Conservation (phyloP, 2,329 filamentous ascomycete genomes). For the Emergomyces pasteurianus region DNA sequence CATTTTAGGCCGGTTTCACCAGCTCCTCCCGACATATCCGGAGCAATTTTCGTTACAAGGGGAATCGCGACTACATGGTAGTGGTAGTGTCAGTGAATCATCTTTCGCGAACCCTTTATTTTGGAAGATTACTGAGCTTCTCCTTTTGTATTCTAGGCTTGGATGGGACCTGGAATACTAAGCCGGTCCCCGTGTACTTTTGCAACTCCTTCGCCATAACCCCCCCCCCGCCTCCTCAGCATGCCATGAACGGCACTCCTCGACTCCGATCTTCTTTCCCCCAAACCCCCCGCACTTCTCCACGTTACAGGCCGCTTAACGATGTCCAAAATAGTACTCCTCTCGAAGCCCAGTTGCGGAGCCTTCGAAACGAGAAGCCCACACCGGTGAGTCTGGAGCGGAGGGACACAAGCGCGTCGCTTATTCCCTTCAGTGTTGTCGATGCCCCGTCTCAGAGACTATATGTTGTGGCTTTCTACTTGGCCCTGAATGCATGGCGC, state of each 20-base stretch:
- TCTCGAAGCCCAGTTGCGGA: conserved; percentile 8
- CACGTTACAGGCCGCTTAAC: conserved; percentile 16
- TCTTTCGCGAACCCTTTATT: background rate
- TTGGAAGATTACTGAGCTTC: background rate
- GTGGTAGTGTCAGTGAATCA: background rate
- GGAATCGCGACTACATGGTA: background rate
- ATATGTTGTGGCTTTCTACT: conserved; percentile 72
- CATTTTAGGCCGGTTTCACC: background rate
- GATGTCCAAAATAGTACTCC: conserved; percentile 19
- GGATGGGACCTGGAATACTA: background rate
- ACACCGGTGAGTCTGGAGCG: conserved; percentile 15
- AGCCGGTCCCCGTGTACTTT: background rate
- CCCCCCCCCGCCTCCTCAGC: conserved; percentile 21
- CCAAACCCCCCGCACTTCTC: conserved; percentile 51
- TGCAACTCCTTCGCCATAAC: conserved; percentile 3
- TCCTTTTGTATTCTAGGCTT: background rate
- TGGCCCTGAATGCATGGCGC: conserved; percentile 65
- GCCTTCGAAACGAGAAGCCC: conserved; percentile 1
- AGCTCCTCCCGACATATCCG: background rate
- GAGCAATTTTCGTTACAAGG: background rate
- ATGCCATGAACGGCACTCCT: conserved; percentile 75
- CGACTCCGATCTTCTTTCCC: conserved; percentile 73
- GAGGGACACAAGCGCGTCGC: conserved; percentile 36
- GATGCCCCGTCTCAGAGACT: conserved; percentile 86
- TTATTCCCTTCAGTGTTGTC: conserved; percentile 70